A percentile compares a stretch with the other conserved stretches of the same genome.
Evolutionary conservation across 768 basidiomycete species (phyloP).

Genomic region (Hebeloma cylindrosporum): DNA sequence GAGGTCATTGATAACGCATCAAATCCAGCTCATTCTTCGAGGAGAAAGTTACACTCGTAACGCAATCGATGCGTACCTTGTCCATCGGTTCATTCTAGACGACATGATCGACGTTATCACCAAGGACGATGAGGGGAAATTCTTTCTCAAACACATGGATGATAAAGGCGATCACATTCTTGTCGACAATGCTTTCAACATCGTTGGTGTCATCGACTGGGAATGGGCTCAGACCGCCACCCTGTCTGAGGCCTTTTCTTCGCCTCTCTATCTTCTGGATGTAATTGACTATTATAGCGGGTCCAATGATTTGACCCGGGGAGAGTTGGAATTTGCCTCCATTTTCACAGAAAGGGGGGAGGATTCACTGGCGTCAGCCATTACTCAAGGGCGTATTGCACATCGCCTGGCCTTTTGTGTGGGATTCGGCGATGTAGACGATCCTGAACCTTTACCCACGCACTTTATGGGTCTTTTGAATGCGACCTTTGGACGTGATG

Average conservation of each 20-base stretch:
- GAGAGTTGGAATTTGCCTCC: not conserved
- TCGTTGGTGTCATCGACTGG: slow-evolving; percentile 31
- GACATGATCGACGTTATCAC: not conserved
- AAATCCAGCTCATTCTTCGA: not conserved
- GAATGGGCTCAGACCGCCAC: slow-evolving; percentile 22
- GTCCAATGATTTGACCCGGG: not conserved
- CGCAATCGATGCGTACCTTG: not conserved
- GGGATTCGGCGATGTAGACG: too few species aligned
- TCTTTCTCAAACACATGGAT: slow-evolving; percentile 12
- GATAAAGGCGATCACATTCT: slow-evolving; percentile 23
- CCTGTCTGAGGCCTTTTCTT: slow-evolving; percentile 3
- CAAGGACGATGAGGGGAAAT: not conserved
- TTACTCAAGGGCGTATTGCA: not conserved
- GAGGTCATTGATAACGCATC: not conserved
- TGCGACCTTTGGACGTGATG: too few species aligned
- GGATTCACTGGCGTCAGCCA: not conserved
- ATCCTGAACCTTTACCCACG: too few species aligned
- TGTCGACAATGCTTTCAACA: slow-evolving; percentile 21
- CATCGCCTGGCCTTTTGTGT: slow-evolving; percentile 5
- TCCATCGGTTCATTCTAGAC: not conserved
- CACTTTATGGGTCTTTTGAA: too few species aligned
- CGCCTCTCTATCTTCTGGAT: slow-evolving; percentile 7
- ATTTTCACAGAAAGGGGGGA: not conserved
- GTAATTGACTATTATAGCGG: slow-evolving; percentile 2
- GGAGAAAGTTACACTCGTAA: slow-evolving; percentile 2